Conservation (phyloP, 257 asterid genomes). For the Solanum bukasovii region DNA sequence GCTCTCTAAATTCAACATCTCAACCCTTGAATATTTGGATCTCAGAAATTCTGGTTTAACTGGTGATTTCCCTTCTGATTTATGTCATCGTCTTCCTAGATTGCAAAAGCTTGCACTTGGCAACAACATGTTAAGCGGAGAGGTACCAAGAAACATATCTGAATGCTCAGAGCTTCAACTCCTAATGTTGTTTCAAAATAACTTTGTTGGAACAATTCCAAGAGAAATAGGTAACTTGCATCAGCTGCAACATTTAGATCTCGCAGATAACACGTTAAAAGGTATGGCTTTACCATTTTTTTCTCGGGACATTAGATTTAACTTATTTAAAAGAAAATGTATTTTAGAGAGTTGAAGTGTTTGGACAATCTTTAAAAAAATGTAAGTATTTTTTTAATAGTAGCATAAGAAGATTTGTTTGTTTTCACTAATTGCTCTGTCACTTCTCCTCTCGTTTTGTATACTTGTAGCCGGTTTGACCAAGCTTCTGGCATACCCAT, state of each 20-base stretch:
- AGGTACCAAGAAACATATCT: not conserved
- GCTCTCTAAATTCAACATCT: not conserved
- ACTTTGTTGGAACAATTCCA: not conserved
- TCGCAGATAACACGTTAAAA: not conserved
- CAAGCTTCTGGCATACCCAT: not conserved
- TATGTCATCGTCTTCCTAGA: not conserved
- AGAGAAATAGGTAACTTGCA: not conserved
- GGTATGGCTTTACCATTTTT: not conserved
- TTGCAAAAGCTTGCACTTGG: not conserved
- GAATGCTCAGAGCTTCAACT: not conserved
- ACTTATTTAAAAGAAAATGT: too few species aligned
- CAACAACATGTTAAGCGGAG: not conserved
- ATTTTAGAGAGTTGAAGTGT: not conserved
- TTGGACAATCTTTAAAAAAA: not conserved
- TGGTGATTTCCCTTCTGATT: not conserved
- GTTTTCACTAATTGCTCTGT: not conserved
- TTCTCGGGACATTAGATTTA: not conserved
- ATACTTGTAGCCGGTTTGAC: not conserved
- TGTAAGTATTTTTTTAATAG: too few species aligned
- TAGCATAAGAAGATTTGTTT: not conserved
- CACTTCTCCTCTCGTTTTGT: not conserved
- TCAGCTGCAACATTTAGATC: conserved; percentile 1
- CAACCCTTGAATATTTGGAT: not conserved
- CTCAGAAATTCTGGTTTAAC: not conserved
- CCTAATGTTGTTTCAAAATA: not conserved